Base-by-base conservation (phyloP, 257 asterid genomes). In the Paraleonurus japonicus region DNA sequence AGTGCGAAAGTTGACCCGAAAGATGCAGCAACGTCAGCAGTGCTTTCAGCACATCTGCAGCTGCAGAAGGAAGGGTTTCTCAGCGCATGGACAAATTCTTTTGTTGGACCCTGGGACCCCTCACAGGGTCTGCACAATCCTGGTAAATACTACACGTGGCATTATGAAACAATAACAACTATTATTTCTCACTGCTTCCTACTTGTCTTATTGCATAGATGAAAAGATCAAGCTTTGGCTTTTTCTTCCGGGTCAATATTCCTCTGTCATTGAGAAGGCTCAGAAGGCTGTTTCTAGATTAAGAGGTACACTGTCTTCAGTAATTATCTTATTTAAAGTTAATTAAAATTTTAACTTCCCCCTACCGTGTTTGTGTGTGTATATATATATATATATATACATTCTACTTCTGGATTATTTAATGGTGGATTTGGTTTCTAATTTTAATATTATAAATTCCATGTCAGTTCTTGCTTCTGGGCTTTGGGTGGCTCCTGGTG, bases 101-200 rank as follows among this genome's bases (percentile, higher is more conserved):
- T 95, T 81, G 96, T 95, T 43, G 98, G 98, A 75, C 98, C 99
- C 35, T 95, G 99, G 99, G 99, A 95, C 71, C 99, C 99, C 78
- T 95, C 99, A 45, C 99, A 92, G 89, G 99, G 99, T 68, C 71
- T 82, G 78, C 95, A 95, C 77, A 95, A 95, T 83, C 99, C 99
- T 80, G 98, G 99, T 95, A 89, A 82, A 37, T 19, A 75, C 70
- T 67, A 27, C 75, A 74, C 74, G 53, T 71, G 62, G 13, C 72
- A 58, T 59, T 47, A 63, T 57, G 66, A 48, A 67, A 43, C 3
- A 57, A 41, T 30, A 12, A 27, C 32, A 24, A 55, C 47, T 61
- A 48, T 62, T 72, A 70, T 79, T 79, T 71, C 69, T 83, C 43
- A 81, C 63, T 82, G 54, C 72, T 76, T 60, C 53, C 32, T 78